Evolutionary conservation across 1,139 yeast genomes (phyloP).

Genomic region (Yamadazyma oceani): DNA sequence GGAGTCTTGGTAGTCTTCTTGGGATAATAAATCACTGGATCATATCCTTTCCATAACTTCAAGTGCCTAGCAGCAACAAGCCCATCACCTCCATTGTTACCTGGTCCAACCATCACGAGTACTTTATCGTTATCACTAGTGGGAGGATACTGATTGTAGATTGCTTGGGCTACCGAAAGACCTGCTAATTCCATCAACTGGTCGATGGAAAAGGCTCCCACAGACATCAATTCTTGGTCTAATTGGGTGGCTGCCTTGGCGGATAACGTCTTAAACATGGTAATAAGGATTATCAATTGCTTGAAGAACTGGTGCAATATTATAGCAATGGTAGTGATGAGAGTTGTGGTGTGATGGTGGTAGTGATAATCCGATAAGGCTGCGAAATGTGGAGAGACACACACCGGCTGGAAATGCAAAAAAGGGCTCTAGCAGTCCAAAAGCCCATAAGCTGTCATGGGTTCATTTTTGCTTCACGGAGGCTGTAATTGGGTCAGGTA

Average conservation of each 20-base stretch:
- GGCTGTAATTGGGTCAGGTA: too few species aligned
- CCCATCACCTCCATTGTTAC: slow-evolving; percentile 97
- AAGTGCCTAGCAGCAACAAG: slow-evolving; percentile 93
- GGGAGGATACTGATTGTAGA: slow-evolving; percentile 60
- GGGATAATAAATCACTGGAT: slow-evolving; percentile 71
- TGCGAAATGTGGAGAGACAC: neutral
- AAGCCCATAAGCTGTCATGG: too few species aligned
- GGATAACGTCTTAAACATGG: slow-evolving; percentile 40
- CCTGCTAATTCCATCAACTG: slow-evolving; percentile 98
- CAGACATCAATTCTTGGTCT: slow-evolving; percentile 85
- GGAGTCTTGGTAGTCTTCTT: slow-evolving; percentile 48
- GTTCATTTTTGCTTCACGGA: too few species aligned
- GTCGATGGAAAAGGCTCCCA: slow-evolving; percentile 81
- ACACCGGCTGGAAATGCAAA: neutral
- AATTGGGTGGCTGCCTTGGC: slow-evolving; percentile 75
- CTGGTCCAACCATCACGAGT: slow-evolving; percentile 85
- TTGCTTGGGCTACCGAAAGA: slow-evolving; percentile 86
- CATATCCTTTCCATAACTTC: slow-evolving; percentile 68
- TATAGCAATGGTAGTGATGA: too few species aligned
- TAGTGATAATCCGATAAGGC: too few species aligned
- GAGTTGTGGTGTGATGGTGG: too few species aligned
- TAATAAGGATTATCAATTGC: too few species aligned
- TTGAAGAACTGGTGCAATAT: too few species aligned
- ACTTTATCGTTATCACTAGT: slow-evolving; percentile 39
- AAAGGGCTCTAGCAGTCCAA: too few species aligned